Conservation (phyloP, 371 early-diverging fungal genomes). For the Saksenaea vasiformis region DNA sequence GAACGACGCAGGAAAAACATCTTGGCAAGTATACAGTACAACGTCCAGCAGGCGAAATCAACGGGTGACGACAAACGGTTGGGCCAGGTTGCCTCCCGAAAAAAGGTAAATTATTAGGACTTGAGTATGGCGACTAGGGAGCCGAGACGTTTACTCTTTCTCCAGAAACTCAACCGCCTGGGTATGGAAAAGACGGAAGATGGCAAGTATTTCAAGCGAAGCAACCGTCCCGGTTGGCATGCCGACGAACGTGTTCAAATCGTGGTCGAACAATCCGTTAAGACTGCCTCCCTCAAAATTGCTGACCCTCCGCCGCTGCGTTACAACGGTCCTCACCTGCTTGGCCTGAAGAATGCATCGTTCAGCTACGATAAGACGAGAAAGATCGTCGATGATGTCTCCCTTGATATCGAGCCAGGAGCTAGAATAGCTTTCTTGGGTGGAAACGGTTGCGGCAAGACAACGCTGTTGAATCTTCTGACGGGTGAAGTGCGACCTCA, state of each 20-base stretch:
- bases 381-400: conserved; percentile 53
- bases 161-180: conserved; percentile 58
- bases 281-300: conserved; percentile 52
- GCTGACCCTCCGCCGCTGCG: conserved; percentile 63
- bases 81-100: conserved; percentile 70
- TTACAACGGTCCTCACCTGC: conserved; percentile 56
- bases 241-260: conserved; percentile 44
- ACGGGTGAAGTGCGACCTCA: conserved; percentile 59
- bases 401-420: conserved; percentile 61
- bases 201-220: conserved; percentile 69
- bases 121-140: too few species aligned
- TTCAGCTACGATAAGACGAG: conserved; percentile 53
- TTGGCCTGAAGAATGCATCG: conserved; percentile 65
- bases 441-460: conserved; percentile 83
- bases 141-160: too few species aligned
- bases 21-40: conserved; percentile 63
- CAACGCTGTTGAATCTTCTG: conserved; percentile 80
- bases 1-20: conserved; percentile 67
- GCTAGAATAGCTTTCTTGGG: conserved; percentile 75
- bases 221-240: conserved; percentile 65
- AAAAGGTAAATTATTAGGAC: conserved; percentile 50
- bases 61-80: conserved; percentile 80
- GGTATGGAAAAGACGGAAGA: conserved; percentile 69
- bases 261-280: conserved; percentile 61
- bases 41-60: conserved; percentile 65